Evolutionary conservation across 768 basidiomycete genomes (phyloP).

Genomic region (Panaeolus papilionaceus): DNA sequence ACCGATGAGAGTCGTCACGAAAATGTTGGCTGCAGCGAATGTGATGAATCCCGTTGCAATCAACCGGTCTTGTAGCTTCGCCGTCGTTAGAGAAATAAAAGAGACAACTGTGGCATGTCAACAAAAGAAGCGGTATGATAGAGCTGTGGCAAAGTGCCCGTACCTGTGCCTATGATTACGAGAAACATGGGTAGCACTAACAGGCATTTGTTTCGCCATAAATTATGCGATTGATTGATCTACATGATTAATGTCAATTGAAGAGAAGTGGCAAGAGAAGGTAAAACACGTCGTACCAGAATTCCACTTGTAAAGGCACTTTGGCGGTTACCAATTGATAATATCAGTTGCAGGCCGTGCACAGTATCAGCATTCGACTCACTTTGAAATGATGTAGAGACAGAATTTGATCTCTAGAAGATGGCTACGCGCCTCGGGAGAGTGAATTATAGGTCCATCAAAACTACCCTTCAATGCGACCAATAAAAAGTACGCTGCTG

Average conservation of each 20-base stretch:
- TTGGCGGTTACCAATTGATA: background rate
- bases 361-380: constrained; percentile 6
- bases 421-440: constrained; percentile 23
- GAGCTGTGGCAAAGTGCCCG: background rate
- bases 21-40: constrained; percentile 30
- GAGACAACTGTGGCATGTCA: constrained; percentile 23
- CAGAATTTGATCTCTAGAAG: constrained; percentile 29
- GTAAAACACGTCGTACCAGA: constrained; percentile 19
- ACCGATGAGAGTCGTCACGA: constrained; percentile 30
- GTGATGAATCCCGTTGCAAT: constrained; percentile 29
- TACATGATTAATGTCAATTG: background rate
- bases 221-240: constrained; percentile 27
- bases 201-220: background rate
- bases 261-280: background rate
- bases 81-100: constrained; percentile 24
- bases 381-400: constrained; percentile 30
- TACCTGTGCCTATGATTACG: background rate
- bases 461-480: constrained; percentile 22
- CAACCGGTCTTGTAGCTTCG: constrained; percentile 27
- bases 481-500: constrained; percentile 31
- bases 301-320: constrained; percentile 30
- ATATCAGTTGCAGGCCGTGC: background rate
- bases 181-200: background rate
- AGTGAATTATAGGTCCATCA: background rate
- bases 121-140: background rate